Evolutionary conservation across 2,329 filamentous ascomycete genomes (phyloP), one percentile per base, ranked within the genome.

Genomic region (Fusarium pseudocircinatum): DNA sequence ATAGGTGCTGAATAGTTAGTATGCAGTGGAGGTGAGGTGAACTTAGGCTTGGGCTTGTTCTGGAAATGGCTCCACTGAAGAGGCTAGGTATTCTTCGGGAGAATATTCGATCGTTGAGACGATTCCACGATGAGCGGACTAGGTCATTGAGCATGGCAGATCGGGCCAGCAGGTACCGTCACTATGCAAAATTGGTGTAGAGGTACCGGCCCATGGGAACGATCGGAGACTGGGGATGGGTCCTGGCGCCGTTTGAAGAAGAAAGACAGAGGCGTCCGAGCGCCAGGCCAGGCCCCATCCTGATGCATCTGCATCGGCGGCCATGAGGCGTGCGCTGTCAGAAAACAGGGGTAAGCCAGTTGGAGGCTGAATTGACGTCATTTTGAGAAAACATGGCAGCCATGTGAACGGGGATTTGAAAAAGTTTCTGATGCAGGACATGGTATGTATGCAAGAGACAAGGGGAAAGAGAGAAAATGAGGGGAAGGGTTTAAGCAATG

Each of bases 321-420:
- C 26, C 49, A 62, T 72, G 44, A 46, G 69, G 56, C 52, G 66
- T 73, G 60, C 44, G 69, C 60, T 73, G 70, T 73, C 66, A 70
- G 37, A 47, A 37, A 65, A 67, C 70, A 73, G 65, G 65, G 70
- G 60, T 61, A 60, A 39, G 44, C 50, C 28, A 28, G 65, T 47
- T 47, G 62, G 61, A 70, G 68, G 68, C 67, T 70, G 40, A 62
- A 52, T 30, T 73, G 70, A 73, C 70, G 70, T 73, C 70, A 73
- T 73, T 46, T 53, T 26, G 37, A 52, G 39, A 67, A 44, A 44
- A 46, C 39, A 58, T 40, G 39, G 22, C 30, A 46, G 44, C 64
- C 60, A 66, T 59, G 64, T 39, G 54, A 52, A 59, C 30, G 49
- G 59, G 57, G 65, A 46, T 60, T 67, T 49, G 15, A 15, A 59